Evolutionary conservation across 306 rosid genomes (phyloP), one percentile per base, ranked within the genome.

Genomic region (Mimosa pudica): DNA sequence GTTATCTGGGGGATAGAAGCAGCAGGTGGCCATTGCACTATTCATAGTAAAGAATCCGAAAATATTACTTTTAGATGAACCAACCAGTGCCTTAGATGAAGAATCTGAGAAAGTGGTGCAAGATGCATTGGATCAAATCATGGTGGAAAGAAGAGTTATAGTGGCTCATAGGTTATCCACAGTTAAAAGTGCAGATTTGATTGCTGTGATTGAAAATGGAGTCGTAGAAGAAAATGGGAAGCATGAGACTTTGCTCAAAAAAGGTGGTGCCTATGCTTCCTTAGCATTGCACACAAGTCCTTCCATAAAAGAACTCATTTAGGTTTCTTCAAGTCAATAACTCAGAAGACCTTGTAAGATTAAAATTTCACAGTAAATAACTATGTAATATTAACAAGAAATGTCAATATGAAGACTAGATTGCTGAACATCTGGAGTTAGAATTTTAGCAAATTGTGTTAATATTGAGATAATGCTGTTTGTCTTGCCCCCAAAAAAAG

Each of bases 1-100:
- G 38, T 58, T 90, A 73, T 90, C 92, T 0, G 92, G 92, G 5
- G 92, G 94, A 46, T 92, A 90, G 70, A 90, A 88, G 75, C 94
- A 90, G 41, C 76, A 92, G 0, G 94, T 90, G 66, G 94, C 94
- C 52, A 90, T 88, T 49, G 92, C 94, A 6, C 38, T 92, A 70
- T 89, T 92, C 8, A 90, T 87, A 54, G 80, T 87, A 49, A 90
- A 88, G 84, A 85, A 82, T 74, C 96, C 93, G 47, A 89, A 85
- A 55, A 85, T 91, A 63, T 78, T 91, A n/a, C 84, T 87, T 4
- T 82, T 91, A 45, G 93, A 91, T 79, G 95, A 90, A 81, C 92
- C 95, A 44, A 90, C 96, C 1, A 91, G 96, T 83, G 93, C 96
- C 57, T 87, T 91, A 42, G 97, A 91, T 84, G 93, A 93, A 0